These are phyloP conservation scores for Coemansia sp. DNA, from an alignment of 192 early-diverging fungal species.

Conservation along the genomic window DNA sequence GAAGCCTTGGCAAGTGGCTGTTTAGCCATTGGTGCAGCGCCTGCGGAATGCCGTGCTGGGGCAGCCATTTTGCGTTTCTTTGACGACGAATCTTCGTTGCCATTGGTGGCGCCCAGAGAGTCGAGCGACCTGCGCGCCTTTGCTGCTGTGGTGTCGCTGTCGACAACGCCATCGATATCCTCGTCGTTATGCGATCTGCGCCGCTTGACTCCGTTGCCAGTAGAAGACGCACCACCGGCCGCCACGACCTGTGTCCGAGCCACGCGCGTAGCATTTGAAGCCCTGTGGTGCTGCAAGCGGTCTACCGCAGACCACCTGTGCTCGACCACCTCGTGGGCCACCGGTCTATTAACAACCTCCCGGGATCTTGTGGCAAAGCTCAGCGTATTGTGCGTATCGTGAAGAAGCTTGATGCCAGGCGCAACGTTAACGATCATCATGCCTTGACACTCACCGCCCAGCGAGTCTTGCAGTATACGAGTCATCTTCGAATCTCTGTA, in stretches of 20 bases:
- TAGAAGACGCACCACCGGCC: neutral
- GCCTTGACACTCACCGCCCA: conserved; percentile 63
- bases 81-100: neutral
- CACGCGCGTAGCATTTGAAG: conserved; percentile 10
- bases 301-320: conserved; percentile 37
- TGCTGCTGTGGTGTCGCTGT: neutral
- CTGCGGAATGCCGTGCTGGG: conserved; percentile 16
- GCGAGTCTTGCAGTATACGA: conserved; percentile 64
- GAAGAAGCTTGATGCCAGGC: conserved; percentile 55
- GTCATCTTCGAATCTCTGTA: conserved; percentile 75
- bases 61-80: neutral
- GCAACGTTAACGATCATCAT: conserved; percentile 74
- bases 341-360: conserved; percentile 63
- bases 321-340: conserved; percentile 51
- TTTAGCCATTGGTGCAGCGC: neutral
- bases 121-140: neutral
- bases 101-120: neutral
- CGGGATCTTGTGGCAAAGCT: conserved; percentile 67
- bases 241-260: conserved; percentile 14
- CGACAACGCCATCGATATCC: neutral
- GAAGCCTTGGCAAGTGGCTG: neutral
- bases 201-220: conserved; percentile 23
- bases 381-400: conserved; percentile 64
- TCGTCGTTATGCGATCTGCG: conserved; percentile 32
- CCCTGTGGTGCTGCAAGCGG: conserved; percentile 43